phyloP scores from a whole-genome alignment of 176 grass and related monocot genomes.

The Areca catechu region DNA sequence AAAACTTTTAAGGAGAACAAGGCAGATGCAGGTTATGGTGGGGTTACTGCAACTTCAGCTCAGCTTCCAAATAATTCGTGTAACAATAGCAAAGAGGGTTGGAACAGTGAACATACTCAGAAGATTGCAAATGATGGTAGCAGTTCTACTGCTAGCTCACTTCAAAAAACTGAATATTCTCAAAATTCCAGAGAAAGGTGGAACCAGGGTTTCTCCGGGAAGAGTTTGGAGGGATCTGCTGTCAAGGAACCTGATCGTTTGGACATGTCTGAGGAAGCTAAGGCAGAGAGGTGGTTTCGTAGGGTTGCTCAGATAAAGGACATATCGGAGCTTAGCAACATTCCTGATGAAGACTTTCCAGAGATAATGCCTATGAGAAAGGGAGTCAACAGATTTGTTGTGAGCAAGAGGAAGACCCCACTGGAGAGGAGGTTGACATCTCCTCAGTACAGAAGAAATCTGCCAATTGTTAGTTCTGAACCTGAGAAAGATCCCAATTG shows the following conservation, averaged over 20 bases:
- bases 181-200: conserved; percentile 25
- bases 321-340: conserved; percentile 83
- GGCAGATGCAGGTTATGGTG: conserved; percentile 12
- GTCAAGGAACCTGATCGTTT: conserved; percentile 75
- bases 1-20: conserved; percentile 18
- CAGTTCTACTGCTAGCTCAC: conserved; percentile 3
- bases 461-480: conserved; percentile 62
- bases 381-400: conserved; percentile 89
- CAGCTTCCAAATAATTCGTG: conserved; percentile 22
- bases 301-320: conserved; percentile 90
- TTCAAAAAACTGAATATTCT: conserved; percentile 16
- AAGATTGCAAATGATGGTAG: conserved; percentile 3
- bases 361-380: conserved; percentile 99
- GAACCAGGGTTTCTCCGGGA: conserved; percentile 33
- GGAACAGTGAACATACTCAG: conserved; percentile 16
- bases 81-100: conserved; percentile 13
- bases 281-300: conserved; percentile 93
- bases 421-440: conserved; percentile 81
- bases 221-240: conserved; percentile 78
- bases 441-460: conserved; percentile 64
- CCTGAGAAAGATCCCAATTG: conserved; percentile 42
- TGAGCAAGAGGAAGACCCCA: conserved; percentile 94
- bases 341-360: conserved; percentile 86
- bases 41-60: conserved; percentile 12
- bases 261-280: conserved; percentile 98